Conservation (phyloP, 805 yeast species). For the Kodamaea kaohsiungensis region DNA sequence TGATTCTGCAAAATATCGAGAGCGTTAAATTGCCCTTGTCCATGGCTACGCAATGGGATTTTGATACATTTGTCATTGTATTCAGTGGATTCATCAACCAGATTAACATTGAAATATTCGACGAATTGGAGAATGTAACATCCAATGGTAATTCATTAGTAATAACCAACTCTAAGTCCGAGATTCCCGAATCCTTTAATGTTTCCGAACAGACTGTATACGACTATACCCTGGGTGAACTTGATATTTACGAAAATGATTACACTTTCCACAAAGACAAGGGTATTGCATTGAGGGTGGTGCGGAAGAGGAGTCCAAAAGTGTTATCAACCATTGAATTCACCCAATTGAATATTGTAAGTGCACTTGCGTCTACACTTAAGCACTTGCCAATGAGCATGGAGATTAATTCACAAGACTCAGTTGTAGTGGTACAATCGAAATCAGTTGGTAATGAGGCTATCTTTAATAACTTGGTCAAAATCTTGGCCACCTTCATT, state of each 20-base stretch:
- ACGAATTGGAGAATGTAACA: neutral
- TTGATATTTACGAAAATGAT: conserved; percentile 25
- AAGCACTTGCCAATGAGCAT: conserved; percentile 47
- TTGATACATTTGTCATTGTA: conserved; percentile 38
- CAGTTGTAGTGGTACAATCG: conserved; percentile 22
- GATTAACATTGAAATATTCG: conserved; percentile 14
- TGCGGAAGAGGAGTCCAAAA: conserved; percentile 17
- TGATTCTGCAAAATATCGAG: conserved; percentile 16
- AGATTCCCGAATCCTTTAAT: neutral
- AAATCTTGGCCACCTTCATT: conserved; percentile 42
- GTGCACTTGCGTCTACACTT: conserved; percentile 53
- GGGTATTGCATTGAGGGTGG: conserved; percentile 35
- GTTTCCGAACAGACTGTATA: conserved; percentile 1
- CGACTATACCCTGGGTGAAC: conserved; percentile 8
- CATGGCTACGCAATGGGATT: conserved; percentile 23
- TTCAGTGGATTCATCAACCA: conserved; percentile 48
- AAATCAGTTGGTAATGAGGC: conserved; percentile 19
- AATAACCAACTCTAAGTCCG: neutral
- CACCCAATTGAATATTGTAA: conserved; percentile 53
- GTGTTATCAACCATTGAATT: conserved; percentile 28
- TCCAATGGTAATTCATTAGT: neutral
- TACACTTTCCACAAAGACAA: conserved; percentile 35
- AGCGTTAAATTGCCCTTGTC: conserved; percentile 27
- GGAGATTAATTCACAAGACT: conserved; percentile 30
- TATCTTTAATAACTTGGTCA: conserved; percentile 32